phyloP scores from a whole-genome alignment of 257 asterid species.

The Thymus quinquecostatus region DNA sequence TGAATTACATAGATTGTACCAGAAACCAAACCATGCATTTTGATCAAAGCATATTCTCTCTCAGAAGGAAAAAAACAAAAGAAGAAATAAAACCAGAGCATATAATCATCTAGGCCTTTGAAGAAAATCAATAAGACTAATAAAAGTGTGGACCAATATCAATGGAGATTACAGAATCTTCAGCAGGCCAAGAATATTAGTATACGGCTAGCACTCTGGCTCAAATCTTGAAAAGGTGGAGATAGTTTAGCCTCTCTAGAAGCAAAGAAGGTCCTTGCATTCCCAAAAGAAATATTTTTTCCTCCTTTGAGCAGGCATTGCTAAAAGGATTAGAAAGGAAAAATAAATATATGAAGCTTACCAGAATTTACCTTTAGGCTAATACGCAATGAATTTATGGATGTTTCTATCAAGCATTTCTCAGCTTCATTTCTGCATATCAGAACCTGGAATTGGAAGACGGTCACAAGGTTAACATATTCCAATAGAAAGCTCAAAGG shows the following conservation, averaged over 20 bases:
- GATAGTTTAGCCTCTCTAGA: constrained; percentile 3
- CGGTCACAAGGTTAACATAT: constrained; percentile 23
- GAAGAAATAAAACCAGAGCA: not conserved
- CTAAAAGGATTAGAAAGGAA: not conserved
- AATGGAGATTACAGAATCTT: not conserved
- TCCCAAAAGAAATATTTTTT: not conserved
- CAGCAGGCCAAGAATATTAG: constrained; percentile 16
- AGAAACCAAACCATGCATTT: not conserved
- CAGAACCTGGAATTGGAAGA: constrained; percentile 62
- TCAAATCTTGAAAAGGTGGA: constrained; percentile 14
- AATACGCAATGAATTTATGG: constrained; percentile 91
- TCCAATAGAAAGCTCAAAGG: constrained; percentile 19
- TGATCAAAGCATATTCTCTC: not conserved
- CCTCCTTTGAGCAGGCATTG: no score
- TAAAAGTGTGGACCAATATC: not conserved
- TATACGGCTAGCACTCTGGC: not conserved
- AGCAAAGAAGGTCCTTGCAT: constrained; percentile 15
- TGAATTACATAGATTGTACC: not conserved
- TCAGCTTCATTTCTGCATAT: constrained; percentile 97
- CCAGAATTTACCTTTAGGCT: constrained; percentile 83
- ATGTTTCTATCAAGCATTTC: constrained; percentile 97
- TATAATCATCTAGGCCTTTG: not conserved
- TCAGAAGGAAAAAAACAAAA: no score
- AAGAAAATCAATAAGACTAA: constrained; percentile 19
- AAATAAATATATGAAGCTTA: constrained; percentile 24